Evolutionary conservation across 805 yeast species (phyloP), one percentile per base, ranked within the genome.

Genomic region (Yarrowia porcina): DNA sequence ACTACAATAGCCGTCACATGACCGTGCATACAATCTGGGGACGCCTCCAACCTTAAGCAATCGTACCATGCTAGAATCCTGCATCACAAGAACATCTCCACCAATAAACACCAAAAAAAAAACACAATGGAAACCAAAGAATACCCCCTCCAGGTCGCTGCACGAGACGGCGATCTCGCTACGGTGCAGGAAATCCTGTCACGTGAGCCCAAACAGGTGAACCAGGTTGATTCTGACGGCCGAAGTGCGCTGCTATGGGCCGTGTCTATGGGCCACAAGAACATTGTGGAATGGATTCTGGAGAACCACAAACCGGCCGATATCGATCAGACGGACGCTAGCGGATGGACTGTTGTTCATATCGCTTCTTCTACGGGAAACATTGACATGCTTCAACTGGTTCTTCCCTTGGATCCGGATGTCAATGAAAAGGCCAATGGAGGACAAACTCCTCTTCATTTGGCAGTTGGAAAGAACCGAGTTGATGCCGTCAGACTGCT

Each of bases 221-320:
- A 80, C 2, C 59, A 69, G 15, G 77, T 73, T 65, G 97, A 92
- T 72, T 80, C 79, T 2, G 97, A 91, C 69, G 86, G 85, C 1
- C 80, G 97, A 66, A 84, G 88, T 2, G 88, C 97, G 1, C 75
- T 91, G 52, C 96, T 90, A 72, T 92, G 97, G 97, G 97, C 97
- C 0, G 83, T 86, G 27, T 83, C 96, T 1, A 79, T 79, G 67
- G 82, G 83, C 56, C 79, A 85, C 63, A 68, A 74, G 6, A 84
- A 82, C 27, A 77, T 87, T 18, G 72, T 78, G 63, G 75, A 74
- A 63, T 79, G 77, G 36, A 77, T 66, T 68, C 62, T 73, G 63
- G 65, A 72, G 61, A 64, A 71, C 65, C 39, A 63, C 35, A 28
- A 45, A 35, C 18, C 61, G 38, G 74, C 82, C 23, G 93, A 90